Evolutionary conservation across 768 basidiomycete genomes (phyloP), one percentile per base, ranked within the genome.

Genomic region (Leccinum broughii): DNA sequence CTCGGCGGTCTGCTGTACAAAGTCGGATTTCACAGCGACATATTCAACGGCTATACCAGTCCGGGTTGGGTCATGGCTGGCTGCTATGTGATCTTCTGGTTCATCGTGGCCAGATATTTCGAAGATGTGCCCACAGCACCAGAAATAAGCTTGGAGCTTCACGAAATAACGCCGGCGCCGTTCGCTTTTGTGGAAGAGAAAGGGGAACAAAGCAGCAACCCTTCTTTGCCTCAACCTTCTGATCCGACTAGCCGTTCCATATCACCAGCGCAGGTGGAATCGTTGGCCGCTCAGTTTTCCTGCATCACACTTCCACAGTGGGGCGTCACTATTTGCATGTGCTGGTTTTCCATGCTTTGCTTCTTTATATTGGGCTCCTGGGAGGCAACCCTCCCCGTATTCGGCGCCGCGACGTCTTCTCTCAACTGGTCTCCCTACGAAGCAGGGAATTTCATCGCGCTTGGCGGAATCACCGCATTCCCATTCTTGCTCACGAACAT

Each of bases 1-100:
- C 17, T 44, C 9, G 41, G 41, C 41, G 41, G 41, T 44, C 41
- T 44, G n/a, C 41, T 88, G 30, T 88, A 81, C 71, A 88, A 83
- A 61, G 67, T 87, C 51, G 87, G 87, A 1, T 86, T 88, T 65
- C 60, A 61, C 17, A 85, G 81, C 63, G 62, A 71, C 0, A 64
- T 87, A 5, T 89, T 87, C 76, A 89, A 90, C 63, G 88, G 88
- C 3, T 86, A 79, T 62, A 87, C 87, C 4, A 85, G 85, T 62
- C 87, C 86, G 1, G 85, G 80, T 2, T 89, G 87, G 86, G 61
- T 86, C 84, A 67, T 72, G 1, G 58, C 70, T 52, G 53, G 66
- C 13, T 75, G 72, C 56, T 83, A 44, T 44, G n/a, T 44, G 41
- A 44, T 44, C 41, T 44, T 44, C 41, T 44, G 41, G 41, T 44